Base-by-base conservation (phyloP, 441 rosid genomes). In the Corymbia calophylla region DNA sequence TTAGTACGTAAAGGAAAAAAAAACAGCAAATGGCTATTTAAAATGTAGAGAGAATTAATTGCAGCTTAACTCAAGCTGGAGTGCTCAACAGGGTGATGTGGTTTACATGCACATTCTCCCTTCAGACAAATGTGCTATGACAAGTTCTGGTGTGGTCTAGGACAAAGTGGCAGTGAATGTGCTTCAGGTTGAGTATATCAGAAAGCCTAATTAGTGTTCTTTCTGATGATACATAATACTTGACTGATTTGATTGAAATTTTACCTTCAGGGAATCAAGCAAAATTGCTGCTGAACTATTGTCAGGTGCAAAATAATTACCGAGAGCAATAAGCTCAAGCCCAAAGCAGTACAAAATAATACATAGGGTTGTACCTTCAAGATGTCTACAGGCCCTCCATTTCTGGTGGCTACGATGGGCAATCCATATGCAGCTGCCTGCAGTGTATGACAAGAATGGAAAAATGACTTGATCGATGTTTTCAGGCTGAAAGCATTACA, bases 301-400 rank as follows among this genome's bases (percentile, higher is more conserved):
- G 48, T 86, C 64, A 86, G 68, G 49, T 86, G n/a, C 66, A 86
- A 62, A 44, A 29, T 68, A 60, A 27, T 39, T 53, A 31, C 11
- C 18, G 16, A 87, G 85, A 86, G 86, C 85, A 21, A 56, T 44
- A 62, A 82, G n/a, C 86, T 58, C 31, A 39, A 44, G 44, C 84
- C n/a, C 17, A 77, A 44, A 77, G 84, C 84, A 48, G 53, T 44
- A 44, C n/a, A 23, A 47, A 77, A 7, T 44, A 44, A 44, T 7
- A 77, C 84, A 12, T 77, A 44, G 84, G 51, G 18, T 77, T 49
- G n/a, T 88, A 97, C 98, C 95, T 93, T 91, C 80, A 94, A 97
- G 88, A 97, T 97, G 89, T 97, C 99, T 9, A 97, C 98, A 87
- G 99, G 99, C 56, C 99, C 99, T 70, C 99, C 99, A 93, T 97